Conservation (phyloP, 1,284 basidiomycete genomes). For the Phellinidium pouzarii region DNA sequence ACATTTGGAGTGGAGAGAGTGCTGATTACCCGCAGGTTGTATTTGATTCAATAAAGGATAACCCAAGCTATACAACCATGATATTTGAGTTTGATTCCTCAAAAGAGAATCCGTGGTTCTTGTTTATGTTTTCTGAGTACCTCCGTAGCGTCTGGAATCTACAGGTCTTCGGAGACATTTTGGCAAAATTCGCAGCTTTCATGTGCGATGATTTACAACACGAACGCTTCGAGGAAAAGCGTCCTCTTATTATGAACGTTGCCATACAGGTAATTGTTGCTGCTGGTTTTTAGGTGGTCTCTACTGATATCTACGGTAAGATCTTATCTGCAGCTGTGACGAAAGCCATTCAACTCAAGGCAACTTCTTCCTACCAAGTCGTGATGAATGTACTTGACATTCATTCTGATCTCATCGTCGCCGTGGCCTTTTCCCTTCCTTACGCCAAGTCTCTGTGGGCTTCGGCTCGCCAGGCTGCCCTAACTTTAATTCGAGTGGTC, state of each 20-base stretch:
- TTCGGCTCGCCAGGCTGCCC: conserved; percentile 15
- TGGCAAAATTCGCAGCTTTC: conserved; percentile 64
- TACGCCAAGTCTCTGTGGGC: conserved; percentile 19
- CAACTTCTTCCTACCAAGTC: not conserved
- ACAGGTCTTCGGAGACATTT: conserved; percentile 52
- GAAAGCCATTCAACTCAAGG: conserved; percentile 16
- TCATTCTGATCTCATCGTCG: conserved; percentile 27
- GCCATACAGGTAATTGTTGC: conserved; percentile 53
- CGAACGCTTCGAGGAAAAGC: conserved; percentile 51
- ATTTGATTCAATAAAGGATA: conserved; percentile 79
- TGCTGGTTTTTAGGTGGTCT: not conserved
- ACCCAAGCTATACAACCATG: conserved; percentile 50
- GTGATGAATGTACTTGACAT: conserved; percentile 18
- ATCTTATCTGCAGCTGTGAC: conserved; percentile 20
- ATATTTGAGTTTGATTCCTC: conserved; percentile 35
- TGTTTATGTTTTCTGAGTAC: conserved; percentile 53
- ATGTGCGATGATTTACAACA: conserved; percentile 76
- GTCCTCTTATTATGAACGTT: conserved; percentile 52
- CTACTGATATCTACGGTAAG: conserved; percentile 11
- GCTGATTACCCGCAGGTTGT: conserved; percentile 66
- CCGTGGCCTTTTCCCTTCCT: conserved; percentile 27
- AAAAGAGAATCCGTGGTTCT: conserved; percentile 37
- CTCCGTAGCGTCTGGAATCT: conserved; percentile 47
- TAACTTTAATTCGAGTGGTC: conserved; percentile 8
- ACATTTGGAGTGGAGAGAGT: conserved; percentile 62